Evolutionary conservation across 208 protist species (phyloP), one percentile per base, ranked within the genome.

Genomic region (Porcisia deanei): DNA sequence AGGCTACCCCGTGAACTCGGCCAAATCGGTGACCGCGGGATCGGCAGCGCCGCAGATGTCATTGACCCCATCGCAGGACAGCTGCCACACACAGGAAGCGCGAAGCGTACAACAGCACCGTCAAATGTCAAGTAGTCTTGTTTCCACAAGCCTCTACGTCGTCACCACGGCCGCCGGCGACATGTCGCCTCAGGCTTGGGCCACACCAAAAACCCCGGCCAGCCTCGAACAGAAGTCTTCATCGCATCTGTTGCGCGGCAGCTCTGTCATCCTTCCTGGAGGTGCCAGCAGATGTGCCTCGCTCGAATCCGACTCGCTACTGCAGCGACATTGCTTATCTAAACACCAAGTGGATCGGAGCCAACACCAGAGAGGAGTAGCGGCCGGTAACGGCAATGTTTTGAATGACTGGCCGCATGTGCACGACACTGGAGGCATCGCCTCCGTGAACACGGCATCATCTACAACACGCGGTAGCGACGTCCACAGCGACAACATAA

Each of bases 161-260:
- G 57, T 66, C 10, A 66, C 71, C 30, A 71, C 71, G 2, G 55
- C 52, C 25, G 25, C 71, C 7, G 71, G 70, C 16, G 76, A 75
- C 6, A 55, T 18, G 45, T 43, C 71, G 34, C 57, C 76, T 12
- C 71, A 81, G 54, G 59, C 63, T 39, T 81, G 69, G 61, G 20
- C 61, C 5, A 72, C 58, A 18, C 59, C 75, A 2, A 20, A 53
- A 0, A 39, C 41, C 9, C 22, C 30, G 47, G 18, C 49, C n/a
- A 41, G 47, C 16, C 34, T 69, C 3, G 75, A 74, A 1, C 43
- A 60, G 12, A 22, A 22, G 14, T 61, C 58, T n/a, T 53, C 64
- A 5, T 41, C 53, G 0, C 34, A 20, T 14, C 65, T n/a, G 6
- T 22, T 41, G 55, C 65, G 5, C 55, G 30, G 57, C 58, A 54